These are phyloP conservation scores for Pseudognaphalium luteoalbum DNA, from an alignment of 129 eudicot species.

Conservation along the genomic window DNA sequence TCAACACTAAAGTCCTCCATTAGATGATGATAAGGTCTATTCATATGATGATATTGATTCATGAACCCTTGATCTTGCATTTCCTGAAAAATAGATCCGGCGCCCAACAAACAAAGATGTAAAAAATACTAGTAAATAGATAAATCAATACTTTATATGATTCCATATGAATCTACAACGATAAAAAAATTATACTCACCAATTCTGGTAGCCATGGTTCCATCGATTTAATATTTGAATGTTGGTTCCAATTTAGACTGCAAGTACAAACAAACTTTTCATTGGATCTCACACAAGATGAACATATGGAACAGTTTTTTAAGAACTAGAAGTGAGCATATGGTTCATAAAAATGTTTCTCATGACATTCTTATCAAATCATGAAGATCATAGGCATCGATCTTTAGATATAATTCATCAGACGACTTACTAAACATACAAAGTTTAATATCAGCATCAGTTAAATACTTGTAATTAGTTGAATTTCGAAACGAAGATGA, in stretches of 20 bases:
- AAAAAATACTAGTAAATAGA: neutral
- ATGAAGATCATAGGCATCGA: neutral
- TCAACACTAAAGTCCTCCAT: constrained; percentile 45
- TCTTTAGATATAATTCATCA: no score
- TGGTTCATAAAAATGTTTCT: neutral
- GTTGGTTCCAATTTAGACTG: constrained; percentile 27
- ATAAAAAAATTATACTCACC: constrained; percentile 11
- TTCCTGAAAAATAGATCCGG: constrained; percentile 26
- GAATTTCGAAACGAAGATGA: neutral
- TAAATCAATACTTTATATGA: neutral
- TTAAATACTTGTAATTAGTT: neutral
- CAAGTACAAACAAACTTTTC: constrained; percentile 14
- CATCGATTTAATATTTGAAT: constrained; percentile 16
- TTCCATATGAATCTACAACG: neutral
- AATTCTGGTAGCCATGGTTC: constrained; percentile 42
- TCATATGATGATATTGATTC: constrained; percentile 45
- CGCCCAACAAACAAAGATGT: constrained; percentile 12
- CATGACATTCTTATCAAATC: neutral
- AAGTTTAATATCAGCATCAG: neutral
- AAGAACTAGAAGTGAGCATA: no score
- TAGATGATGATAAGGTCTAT: constrained; percentile 39
- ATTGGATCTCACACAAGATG: constrained; percentile 4
- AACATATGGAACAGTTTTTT: neutral
- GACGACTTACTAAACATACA: neutral
- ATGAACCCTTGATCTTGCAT: constrained; percentile 46